These are phyloP conservation scores for Pseudomassariella vexata DNA, from an alignment of 2,329 filamentous ascomycete species.

Conservation along the genomic window DNA sequence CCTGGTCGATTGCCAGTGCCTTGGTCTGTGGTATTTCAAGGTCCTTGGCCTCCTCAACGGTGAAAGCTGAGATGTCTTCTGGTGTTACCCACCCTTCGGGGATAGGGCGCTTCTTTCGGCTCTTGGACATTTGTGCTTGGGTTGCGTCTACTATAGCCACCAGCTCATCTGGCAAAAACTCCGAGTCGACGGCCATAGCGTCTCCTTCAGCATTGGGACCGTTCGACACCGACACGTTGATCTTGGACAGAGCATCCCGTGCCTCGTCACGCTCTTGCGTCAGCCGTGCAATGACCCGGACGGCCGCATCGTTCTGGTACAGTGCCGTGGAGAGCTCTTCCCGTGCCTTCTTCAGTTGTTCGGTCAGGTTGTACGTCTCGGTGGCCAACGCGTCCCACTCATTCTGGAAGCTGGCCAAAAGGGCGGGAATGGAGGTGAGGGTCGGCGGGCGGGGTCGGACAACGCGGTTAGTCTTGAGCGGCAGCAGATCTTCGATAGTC, in stretches of 20 bases:
- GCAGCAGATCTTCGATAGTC: slow-evolving; percentile 76
- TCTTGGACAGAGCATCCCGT: slow-evolving; percentile 77
- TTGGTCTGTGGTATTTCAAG: slow-evolving; percentile 44
- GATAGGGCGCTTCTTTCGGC: slow-evolving; percentile 81
- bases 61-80: slow-evolving; percentile 57
- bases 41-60: slow-evolving; percentile 40
- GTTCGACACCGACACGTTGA: slow-evolving; percentile 62
- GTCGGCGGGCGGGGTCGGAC: slow-evolving; percentile 87
- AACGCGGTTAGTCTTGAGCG: slow-evolving; percentile 75
- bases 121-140: slow-evolving; percentile 77
- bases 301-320: slow-evolving; percentile 96
- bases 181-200: slow-evolving; percentile 86
- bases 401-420: slow-evolving; percentile 92
- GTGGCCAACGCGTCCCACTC: slow-evolving; percentile 95
- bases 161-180: slow-evolving; percentile 68
- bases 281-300: slow-evolving; percentile 85
- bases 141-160: slow-evolving; percentile 71
- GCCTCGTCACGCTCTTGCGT: slow-evolving; percentile 92
- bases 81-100: slow-evolving; percentile 79
- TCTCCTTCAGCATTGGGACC: slow-evolving; percentile 62
- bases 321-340: slow-evolving; percentile 91
- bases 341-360: slow-evolving; percentile 82
- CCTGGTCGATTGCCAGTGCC: slow-evolving; percentile 46
- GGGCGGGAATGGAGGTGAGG: slow-evolving; percentile 90
- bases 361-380: slow-evolving; percentile 85